Percentiles rank a stretch among this genome's conserved stretches.
phyloP scores from a whole-genome alignment of 805 yeast genomes.

The Sugiyamaella americana region DNA sequence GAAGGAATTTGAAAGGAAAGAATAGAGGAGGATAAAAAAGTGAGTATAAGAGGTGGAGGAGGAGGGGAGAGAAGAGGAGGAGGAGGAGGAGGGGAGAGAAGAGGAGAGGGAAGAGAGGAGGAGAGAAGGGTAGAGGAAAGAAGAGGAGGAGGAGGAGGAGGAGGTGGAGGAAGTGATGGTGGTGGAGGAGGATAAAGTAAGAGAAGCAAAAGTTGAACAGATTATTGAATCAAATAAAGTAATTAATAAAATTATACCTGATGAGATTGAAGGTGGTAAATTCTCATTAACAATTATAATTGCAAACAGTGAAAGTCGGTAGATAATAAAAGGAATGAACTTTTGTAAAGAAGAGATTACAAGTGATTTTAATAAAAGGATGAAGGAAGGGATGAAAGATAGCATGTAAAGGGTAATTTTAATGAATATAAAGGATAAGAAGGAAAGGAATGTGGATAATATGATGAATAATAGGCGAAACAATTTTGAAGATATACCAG shows the following conservation, averaged over 20 bases:
- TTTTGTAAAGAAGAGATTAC: too few species aligned
- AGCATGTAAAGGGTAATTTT: too few species aligned
- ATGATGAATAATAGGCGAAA: too few species aligned
- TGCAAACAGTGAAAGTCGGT: background rate
- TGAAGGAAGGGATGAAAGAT: too few species aligned
- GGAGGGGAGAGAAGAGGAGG: background rate
- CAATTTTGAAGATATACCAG: too few species aligned
- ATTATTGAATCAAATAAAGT: background rate
- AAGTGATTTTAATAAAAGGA: too few species aligned
- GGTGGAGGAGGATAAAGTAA: background rate
- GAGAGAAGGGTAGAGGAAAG: background rate
- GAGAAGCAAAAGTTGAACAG: background rate
- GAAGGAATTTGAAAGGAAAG: background rate
- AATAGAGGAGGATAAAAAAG: background rate
- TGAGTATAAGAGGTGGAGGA: background rate
- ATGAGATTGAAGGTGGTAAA: too few species aligned
- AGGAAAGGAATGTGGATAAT: too few species aligned
- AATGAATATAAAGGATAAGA: too few species aligned
- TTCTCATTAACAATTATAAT: background rate
- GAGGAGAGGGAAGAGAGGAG: background rate
- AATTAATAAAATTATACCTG: too few species aligned
- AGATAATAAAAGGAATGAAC: background rate
- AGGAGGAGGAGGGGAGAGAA: background rate
- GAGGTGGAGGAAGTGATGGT: background rate
- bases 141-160: conserved; percentile 1